phyloP scores from a whole-genome alignment of 2,329 filamentous ascomycete genomes.

The Coleophoma cylindrospora region DNA sequence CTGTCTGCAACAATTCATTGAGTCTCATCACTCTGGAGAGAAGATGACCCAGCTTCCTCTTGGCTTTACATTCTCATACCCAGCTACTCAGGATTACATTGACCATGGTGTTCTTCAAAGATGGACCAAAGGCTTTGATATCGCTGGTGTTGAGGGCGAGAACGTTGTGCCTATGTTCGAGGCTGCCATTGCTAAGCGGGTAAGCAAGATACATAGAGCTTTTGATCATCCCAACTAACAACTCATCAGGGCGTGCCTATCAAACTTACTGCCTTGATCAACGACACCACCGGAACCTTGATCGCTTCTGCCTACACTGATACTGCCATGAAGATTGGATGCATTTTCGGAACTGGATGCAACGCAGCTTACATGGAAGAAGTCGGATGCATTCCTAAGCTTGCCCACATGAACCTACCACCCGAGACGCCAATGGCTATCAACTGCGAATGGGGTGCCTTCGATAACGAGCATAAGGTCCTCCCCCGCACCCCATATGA shows the following conservation, averaged over 20 bases:
- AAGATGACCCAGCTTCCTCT: slow-evolving; percentile 66
- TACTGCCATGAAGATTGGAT: slow-evolving; percentile 85
- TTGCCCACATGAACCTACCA: slow-evolving; percentile 85
- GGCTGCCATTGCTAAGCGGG: slow-evolving; percentile 65
- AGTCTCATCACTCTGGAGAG: slow-evolving; percentile 71
- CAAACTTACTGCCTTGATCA: slow-evolving; percentile 88
- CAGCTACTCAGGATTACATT: slow-evolving; percentile 87
- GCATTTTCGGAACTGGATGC: slow-evolving; percentile 97
- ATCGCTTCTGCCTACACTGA: slow-evolving; percentile 98
- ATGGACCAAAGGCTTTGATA: slow-evolving; percentile 98
- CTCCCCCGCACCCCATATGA: slow-evolving; percentile 85
- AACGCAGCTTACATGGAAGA: slow-evolving; percentile 99
- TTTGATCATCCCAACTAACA: slow-evolving; percentile 9
- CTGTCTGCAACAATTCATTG: slow-evolving; percentile 84
- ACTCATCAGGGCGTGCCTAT: slow-evolving; percentile 73
- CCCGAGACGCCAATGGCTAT: slow-evolving; percentile 84
- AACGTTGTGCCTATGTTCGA: slow-evolving; percentile 90
- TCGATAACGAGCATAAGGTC: slow-evolving; percentile 89
- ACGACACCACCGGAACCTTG: slow-evolving; percentile 94
- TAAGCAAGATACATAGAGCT: slow-evolving; percentile 29
- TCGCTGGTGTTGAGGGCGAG: slow-evolving; percentile 82
- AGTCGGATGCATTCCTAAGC: slow-evolving; percentile 85
- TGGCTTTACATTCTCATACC: slow-evolving; percentile 96
- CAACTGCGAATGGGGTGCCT: slow-evolving; percentile 97
- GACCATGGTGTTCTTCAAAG: slow-evolving; percentile 88